Evolutionary conservation across 2,329 filamentous ascomycete genomes (phyloP), one percentile per base, ranked within the genome.

Genomic region (Cytospora mali): DNA sequence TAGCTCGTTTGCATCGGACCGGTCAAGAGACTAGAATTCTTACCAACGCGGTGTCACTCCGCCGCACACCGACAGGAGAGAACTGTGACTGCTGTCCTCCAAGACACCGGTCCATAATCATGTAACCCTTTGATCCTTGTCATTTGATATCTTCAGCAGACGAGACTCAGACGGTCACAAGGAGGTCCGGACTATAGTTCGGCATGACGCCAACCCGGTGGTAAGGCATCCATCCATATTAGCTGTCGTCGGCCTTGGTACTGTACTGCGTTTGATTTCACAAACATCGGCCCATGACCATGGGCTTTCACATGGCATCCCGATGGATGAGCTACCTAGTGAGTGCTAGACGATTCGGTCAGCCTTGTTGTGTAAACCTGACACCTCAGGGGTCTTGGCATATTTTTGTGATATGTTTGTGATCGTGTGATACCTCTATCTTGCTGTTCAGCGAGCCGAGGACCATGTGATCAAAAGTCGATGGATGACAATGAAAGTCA

Each of bases 381-480:
- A 42, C 25, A 51, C 31, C 14, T 42, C 53, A 62, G 33, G 31
- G 54, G 54, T 29, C 35, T 39, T 52, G 31, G 18, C 31, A 27
- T 31, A 4, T 52, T 16, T 46, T 23, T n/a, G 48, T 53, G 31
- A 11, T 46, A 9, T 21, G 7, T 13, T 46, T 46, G 42, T 46
- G 42, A 21, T 13, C 21, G 42, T 46, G 42, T 46, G 42, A 46
- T 46, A 46, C 42, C 14, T 33, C 21, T n/a, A 11, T 35, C 5
- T 54, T 13, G 18, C 21, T 23, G 23, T 6, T 46, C 42, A 10
- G n/a, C 13, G n/a, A n/a, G n/a, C 6, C n/a, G 42, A 46, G 42
- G n/a, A 3, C 42, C 52, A 39, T 55, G 58, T 49, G 42, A 28
- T 49, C 27, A 18, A 49, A 27, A 31, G 10, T 6, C 13, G 27